phyloP scores from a whole-genome alignment of 2,329 filamentous ascomycete genomes.

The Cytospora piceae region DNA sequence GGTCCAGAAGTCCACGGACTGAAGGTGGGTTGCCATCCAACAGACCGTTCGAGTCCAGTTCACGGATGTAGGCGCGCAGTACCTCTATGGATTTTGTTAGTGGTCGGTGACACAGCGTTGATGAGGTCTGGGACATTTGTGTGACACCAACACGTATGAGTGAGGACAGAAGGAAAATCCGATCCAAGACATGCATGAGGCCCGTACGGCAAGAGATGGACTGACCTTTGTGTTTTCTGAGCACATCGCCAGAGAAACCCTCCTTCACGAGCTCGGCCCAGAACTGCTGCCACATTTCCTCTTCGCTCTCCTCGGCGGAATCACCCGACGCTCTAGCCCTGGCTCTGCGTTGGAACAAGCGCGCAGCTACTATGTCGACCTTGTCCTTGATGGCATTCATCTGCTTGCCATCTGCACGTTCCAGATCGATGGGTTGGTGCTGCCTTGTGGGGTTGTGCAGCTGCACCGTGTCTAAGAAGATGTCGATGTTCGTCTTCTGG shows the following conservation, averaged over 20 bases:
- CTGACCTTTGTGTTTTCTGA: constrained; percentile 62
- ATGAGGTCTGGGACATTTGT: constrained; percentile 32
- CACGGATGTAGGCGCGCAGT: constrained; percentile 63
- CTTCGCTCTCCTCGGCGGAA: constrained; percentile 48
- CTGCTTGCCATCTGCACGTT: constrained; percentile 44
- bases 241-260: constrained; percentile 59
- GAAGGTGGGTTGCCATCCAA: constrained; percentile 51
- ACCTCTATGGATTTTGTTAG: constrained; percentile 52
- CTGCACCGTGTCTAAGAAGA: constrained; percentile 62
- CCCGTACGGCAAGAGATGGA: constrained; percentile 5
- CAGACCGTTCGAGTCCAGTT: constrained; percentile 56
- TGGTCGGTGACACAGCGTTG: constrained; percentile 16
- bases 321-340: constrained; percentile 32
- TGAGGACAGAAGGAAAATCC: constrained; percentile 10
- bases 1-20: constrained; percentile 58
- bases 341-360: constrained; percentile 51
- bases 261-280: constrained; percentile 60
- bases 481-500: constrained; percentile 57
- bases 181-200: constrained; percentile 20
- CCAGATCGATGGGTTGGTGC: constrained; percentile 38
- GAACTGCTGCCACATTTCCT: constrained; percentile 62
- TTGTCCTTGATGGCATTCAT: constrained; percentile 63
- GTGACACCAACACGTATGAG: constrained; percentile 21
- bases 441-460: constrained; percentile 51
- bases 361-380: constrained; percentile 59